Evolutionary conservation across 2,329 filamentous ascomycete species (phyloP).

Genomic region (Beauveria asiatica): DNA sequence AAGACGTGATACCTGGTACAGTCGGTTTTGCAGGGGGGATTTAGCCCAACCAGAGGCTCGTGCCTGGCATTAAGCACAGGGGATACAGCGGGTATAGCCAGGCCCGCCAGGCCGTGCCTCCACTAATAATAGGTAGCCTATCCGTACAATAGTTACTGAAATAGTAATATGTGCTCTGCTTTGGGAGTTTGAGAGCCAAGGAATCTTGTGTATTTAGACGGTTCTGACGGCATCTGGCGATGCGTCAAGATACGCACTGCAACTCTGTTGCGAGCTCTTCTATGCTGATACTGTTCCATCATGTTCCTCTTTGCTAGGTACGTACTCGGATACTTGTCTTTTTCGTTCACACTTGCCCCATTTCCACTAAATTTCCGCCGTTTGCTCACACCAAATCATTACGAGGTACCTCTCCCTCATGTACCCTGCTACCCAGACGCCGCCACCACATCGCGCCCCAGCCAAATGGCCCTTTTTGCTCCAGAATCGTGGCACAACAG

Average conservation of each 20-base stretch:
- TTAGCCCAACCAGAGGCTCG: not conserved
- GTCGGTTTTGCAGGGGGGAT: not conserved
- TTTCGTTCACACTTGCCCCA: too few relatives aligned
- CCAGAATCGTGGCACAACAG: not conserved
- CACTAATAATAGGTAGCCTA: too few relatives aligned
- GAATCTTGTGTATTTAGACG: not conserved
- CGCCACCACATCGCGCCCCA: not conserved
- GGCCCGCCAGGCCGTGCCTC: not conserved
- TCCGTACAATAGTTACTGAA: too few relatives aligned
- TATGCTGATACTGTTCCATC: too few relatives aligned
- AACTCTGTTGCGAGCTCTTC: too few relatives aligned
- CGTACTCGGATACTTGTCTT: too few relatives aligned
- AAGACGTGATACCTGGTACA: not conserved
- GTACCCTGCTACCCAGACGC: not conserved
- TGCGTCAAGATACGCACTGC: too few relatives aligned
- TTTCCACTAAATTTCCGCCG: not conserved
- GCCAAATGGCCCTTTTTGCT: not conserved
- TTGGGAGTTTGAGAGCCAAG: too few relatives aligned
- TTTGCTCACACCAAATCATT: not conserved
- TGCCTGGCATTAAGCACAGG: not conserved
- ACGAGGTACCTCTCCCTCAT: not conserved
- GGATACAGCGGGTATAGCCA: constrained; percentile 2
- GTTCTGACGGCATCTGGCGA: not conserved
- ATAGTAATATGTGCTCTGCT: not conserved
- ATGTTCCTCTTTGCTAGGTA: too few relatives aligned